These are phyloP conservation scores for Salix koriyanagi DNA, from an alignment of 345 rosid genomes.

Conservation along the genomic window DNA sequence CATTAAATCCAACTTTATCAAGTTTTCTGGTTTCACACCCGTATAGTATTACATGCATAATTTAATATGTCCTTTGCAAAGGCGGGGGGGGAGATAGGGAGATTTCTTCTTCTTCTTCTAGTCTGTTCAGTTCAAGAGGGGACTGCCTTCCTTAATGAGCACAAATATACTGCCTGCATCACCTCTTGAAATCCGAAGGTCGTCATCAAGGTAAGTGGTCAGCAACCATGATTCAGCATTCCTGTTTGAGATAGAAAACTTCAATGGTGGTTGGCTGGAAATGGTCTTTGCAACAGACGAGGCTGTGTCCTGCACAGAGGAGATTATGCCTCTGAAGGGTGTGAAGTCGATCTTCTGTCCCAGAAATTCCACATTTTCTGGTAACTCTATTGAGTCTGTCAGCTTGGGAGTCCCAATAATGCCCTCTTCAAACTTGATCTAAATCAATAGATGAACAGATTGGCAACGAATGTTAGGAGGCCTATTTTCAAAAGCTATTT, in stretches of 20 bases:
- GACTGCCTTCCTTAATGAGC: slow-evolving; percentile 81
- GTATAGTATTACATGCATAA: too few relatives aligned
- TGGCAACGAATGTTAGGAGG: background rate
- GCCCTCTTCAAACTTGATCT: slow-evolving; percentile 93
- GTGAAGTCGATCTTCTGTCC: slow-evolving; percentile 82
- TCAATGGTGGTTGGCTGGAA: slow-evolving; percentile 88
- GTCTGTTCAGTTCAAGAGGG: slow-evolving; percentile 45
- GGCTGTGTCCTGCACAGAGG: slow-evolving; percentile 83
- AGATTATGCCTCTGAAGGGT: slow-evolving; percentile 62
- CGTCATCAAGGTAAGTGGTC: slow-evolving; percentile 82
- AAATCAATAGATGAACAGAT: background rate
- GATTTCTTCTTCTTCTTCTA: background rate
- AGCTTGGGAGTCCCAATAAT: slow-evolving; percentile 88
- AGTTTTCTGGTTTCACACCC: too few relatives aligned
- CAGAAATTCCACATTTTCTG: slow-evolving; percentile 67
- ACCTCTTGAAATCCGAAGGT: slow-evolving; percentile 82
- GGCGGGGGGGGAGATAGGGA: background rate
- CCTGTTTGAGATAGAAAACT: slow-evolving; percentile 54
- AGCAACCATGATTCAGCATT: slow-evolving; percentile 81
- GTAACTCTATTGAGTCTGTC: slow-evolving; percentile 77
- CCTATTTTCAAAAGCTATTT: background rate
- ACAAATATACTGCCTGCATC: slow-evolving; percentile 84
- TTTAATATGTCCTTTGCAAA: too few relatives aligned
- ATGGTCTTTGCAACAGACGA: slow-evolving; percentile 74
- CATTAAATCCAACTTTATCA: too few relatives aligned